These are phyloP conservation scores for Pseudopyrenochaeta lycopersici DNA, from an alignment of 2,329 filamentous ascomycete genomes.

Conservation along the genomic window DNA sequence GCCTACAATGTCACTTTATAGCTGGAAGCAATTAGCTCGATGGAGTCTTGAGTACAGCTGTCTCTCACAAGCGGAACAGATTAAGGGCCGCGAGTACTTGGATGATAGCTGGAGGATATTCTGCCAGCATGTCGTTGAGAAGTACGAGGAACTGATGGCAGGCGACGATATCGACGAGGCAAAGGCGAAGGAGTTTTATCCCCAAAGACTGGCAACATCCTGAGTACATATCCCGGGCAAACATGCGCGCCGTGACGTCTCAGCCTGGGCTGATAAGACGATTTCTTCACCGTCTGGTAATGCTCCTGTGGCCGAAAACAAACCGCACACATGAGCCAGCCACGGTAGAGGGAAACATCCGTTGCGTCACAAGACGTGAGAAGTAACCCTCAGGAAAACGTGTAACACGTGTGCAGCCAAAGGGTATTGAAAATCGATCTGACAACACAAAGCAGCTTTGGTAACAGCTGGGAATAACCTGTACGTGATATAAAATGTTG, in stretches of 20 bases:
- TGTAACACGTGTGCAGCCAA: too few relatives aligned
- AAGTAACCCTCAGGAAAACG: too few relatives aligned
- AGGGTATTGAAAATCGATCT: too few relatives aligned
- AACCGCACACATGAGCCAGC: too few relatives aligned
- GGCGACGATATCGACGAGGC: slow-evolving; percentile 10
- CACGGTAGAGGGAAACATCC: too few relatives aligned
- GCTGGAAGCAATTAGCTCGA: slow-evolving; percentile 70
- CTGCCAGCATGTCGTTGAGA: slow-evolving; percentile 61
- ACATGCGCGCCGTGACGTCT: neutral
- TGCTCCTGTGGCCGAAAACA: too few relatives aligned
- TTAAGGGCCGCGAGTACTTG: slow-evolving; percentile 58
- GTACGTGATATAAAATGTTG: too few relatives aligned
- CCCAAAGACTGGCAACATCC: neutral
- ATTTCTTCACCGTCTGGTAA: neutral
- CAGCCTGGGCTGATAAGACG: neutral
- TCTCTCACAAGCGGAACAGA: slow-evolving; percentile 50
- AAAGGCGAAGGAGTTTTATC: slow-evolving; percentile 11
- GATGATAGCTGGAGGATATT: slow-evolving; percentile 66
- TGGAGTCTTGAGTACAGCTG: slow-evolving; percentile 59
- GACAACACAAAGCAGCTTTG: too few relatives aligned
- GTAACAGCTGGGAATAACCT: too few relatives aligned
- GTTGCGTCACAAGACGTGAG: too few relatives aligned
- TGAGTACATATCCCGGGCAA: neutral
- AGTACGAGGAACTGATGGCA: slow-evolving; percentile 33
- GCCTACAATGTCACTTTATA: slow-evolving; percentile 71